Evolutionary conservation across 106 monocot genomes (phyloP).

Genomic region (Acanthochlamys bracteata): DNA sequence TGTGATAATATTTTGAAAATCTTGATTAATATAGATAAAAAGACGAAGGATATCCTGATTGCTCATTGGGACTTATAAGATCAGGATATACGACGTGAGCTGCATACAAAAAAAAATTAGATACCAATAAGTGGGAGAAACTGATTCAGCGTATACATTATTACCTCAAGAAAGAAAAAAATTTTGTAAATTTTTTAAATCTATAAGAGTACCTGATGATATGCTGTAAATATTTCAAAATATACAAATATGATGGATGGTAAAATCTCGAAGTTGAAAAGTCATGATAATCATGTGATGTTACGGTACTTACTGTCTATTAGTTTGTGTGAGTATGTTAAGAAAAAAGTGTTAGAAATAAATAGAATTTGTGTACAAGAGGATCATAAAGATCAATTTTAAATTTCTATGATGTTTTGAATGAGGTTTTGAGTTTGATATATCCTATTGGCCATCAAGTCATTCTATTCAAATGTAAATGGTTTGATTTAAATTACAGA

Average conservation of each 20-base stretch:
- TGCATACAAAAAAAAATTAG: neutral
- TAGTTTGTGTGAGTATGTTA: neutral
- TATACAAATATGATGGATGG: neutral
- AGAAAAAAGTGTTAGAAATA: neutral
- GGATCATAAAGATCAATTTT: too few relatives aligned
- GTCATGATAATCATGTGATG: constrained; percentile 14
- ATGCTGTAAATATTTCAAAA: constrained; percentile 5
- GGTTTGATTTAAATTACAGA: too few relatives aligned
- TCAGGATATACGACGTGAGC: neutral
- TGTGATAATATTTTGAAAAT: too few relatives aligned
- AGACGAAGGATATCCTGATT: neutral
- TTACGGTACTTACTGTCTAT: constrained; percentile 1
- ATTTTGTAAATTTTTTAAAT: constrained; percentile 1
- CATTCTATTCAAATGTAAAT: too few relatives aligned
- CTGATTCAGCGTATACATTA: neutral
- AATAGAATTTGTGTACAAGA: too few relatives aligned
- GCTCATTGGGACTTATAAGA: neutral
- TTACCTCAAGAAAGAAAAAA: neutral
- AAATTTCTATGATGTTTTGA: too few relatives aligned
- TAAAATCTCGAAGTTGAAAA: constrained; percentile 6
- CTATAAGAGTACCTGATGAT: constrained; percentile 4
- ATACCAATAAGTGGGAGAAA: neutral
- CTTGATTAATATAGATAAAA: neutral
- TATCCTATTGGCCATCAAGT: too few relatives aligned
- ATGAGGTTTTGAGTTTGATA: too few relatives aligned